Base-by-base conservation (phyloP, 2,329 filamentous ascomycete genomes). In the Colletotrichum siamense region DNA sequence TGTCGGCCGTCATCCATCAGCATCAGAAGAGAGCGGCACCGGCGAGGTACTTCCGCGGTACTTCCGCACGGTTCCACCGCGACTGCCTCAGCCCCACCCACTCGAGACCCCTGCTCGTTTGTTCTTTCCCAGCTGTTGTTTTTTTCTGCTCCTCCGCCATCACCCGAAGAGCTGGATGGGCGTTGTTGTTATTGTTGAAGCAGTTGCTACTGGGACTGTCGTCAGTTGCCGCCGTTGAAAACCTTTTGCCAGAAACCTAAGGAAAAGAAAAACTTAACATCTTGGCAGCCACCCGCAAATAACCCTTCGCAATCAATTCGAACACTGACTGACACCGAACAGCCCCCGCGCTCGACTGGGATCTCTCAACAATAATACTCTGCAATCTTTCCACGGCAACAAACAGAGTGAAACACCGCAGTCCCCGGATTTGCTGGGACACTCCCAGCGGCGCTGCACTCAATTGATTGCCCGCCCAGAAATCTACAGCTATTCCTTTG, bases 11-110 rank as follows among this genome's bases (percentile, higher is more conserved):
- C 55, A 65, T 52, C 71, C 71, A 52, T 36, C 36, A 36, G 8
- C 71, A 52, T 36, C 36, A 36, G 8, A 44, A 13, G 59, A 32
- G 22, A 44, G 24, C 18, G 67, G 67, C 66, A 55, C 49, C 9
- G 15, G 28, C n/a, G 24, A 62, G 44, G 34, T 73, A 76, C 73
- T 73, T 76, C 32, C 57, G 55, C 26, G 64, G 44, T 76, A 76
- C 73, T 57, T 75, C 55, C n/a, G 73, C 62, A 72, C 52, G 62
- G 62, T 28, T 62, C 68, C 68, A 67, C 28, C 28, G 5, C 28
- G 22, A 26, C n/a, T 28, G 22, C 64, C 8, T 68, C 57, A 22
- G 15, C 12, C 44, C 65, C 65, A 68, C 15, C 22, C 22, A 10
- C 24, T 24, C 68, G 63, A 57, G 30, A 61, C 67, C 71, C 71